These are phyloP conservation scores for Malassezia psittaci DNA, from an alignment of 1,284 basidiomycete genomes.

Conservation along the genomic window DNA sequence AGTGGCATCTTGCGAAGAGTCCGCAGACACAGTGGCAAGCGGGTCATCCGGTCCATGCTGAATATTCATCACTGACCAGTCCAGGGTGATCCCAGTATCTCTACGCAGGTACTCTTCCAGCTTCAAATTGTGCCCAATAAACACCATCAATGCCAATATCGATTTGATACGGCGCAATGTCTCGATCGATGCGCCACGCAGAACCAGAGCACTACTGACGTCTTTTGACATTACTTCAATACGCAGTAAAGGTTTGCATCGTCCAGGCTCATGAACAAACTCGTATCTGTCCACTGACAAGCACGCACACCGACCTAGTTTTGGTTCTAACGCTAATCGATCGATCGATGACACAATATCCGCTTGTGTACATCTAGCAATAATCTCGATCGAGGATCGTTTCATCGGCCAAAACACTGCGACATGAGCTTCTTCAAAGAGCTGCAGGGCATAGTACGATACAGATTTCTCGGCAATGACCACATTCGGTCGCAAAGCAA, in stretches of 20 bases:
- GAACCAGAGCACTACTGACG: conserved; percentile 83
- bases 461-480: conserved; percentile 86
- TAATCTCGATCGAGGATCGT: conserved; percentile 70
- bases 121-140: conserved; percentile 79
- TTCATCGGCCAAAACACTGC: conserved; percentile 85
- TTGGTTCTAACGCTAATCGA: conserved; percentile 77
- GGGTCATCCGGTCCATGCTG: conserved; percentile 53
- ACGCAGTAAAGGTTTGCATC: conserved; percentile 88
- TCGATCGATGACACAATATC: conserved; percentile 93
- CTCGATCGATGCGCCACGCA: conserved; percentile 76
- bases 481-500: conserved; percentile 79
- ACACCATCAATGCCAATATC: conserved; percentile 78
- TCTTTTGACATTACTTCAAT: conserved; percentile 78
- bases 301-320: conserved; percentile 75
- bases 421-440: conserved; percentile 75
- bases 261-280: conserved; percentile 54
- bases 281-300: conserved; percentile 90
- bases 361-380: conserved; percentile 86
- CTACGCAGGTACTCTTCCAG: conserved; percentile 90
- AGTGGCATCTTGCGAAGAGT: not conserved
- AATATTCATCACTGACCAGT: conserved; percentile 15
- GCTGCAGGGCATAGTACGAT: conserved; percentile 79
- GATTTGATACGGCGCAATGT: conserved; percentile 77
- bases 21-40: conserved; percentile 62
- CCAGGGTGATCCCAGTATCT: conserved; percentile 55